Base-by-base conservation (phyloP, 2,329 filamentous ascomycete species). In the Metarhizium robertsii region DNA sequence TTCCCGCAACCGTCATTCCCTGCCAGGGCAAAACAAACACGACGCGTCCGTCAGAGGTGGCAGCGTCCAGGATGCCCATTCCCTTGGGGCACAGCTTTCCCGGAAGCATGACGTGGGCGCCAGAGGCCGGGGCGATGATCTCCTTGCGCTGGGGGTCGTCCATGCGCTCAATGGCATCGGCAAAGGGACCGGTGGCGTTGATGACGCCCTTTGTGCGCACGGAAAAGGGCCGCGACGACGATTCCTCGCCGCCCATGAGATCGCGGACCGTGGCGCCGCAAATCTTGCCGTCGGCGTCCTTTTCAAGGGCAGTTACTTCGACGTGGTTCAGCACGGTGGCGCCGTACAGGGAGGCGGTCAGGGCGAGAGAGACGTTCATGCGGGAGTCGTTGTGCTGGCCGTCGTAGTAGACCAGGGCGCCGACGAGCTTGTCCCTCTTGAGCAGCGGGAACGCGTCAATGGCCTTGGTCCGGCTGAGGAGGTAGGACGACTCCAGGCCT, bases 11-110 rank as follows among this genome's bases (percentile, higher is more conserved):
- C 6, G 89, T 92, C 75, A 89, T 89, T 54, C 88, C 88, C 70
- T 92, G 86, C 88, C 88, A 94, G 7, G 88, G 88, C 53, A 94
- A 77, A 69, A 94, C 90, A 76, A 94, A 94, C 64, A 94, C 88
- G 60, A 94, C 88, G 65, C 88, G 84, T n/a, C 88, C 88, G 64
- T 94, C 88, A 0, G 88, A 92, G 3, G 89, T 91, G 45, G 82
- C 80, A 2, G 89, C 88, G 63, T 92, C 88, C 60, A 94, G 88
- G 52, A 94, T 76, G 59, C 88, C 88, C 85, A 92, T 92, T 66
- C 88, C 84, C 54, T 85, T 80, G 53, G 89, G 88, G 67, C 85
- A 88, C 72, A 87, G 87, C 71, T 87, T 87, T 55, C 87, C 87
- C 25, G 89, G 88, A 1, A 94, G 81, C 65, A 92, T 85, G 60